Base-by-base conservation (phyloP, 2,329 filamentous ascomycete genomes). In the Ampelomyces quisqualis region DNA sequence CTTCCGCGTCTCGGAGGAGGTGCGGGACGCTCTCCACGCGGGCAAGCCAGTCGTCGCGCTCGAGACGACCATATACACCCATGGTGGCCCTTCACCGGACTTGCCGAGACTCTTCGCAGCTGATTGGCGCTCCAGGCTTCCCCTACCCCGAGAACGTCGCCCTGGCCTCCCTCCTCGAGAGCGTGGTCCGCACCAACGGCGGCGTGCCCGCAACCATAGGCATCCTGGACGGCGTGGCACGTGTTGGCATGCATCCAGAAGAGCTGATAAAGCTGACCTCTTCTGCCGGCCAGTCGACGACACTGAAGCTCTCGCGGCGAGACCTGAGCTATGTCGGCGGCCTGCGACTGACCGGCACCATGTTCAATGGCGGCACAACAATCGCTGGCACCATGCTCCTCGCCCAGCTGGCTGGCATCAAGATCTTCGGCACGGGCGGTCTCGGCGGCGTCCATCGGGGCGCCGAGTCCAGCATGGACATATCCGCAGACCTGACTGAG, bases 11-110 rank as follows among this genome's bases (percentile, higher is more conserved):
- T 90, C 88, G 1, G 85, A 91, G 35, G 91, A 97, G 69, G 85
- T 98, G 9, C 74, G 77, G 37, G 82, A 89, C 62, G 91, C 90
- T 26, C 68, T 96, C 33, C 75, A 80, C 28, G 79, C 81, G 9
- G 82, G 84, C 41, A 84, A 82, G 58, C 91, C 93, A 1, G 84
- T 98, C 3, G 90, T 98, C 8, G 93, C 91, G 11, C 77, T 98
- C 4, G 93, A 98, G 70, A 90, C 88, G 2, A 95, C 93, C 4
- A 97, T 98, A 56, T 97, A 98, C 70, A 98, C 93, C 1, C 93
- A 98, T 70, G 90, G 90, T 76, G 68, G 37, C 10, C 5, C 10
- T 7, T 10, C 3, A 5, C 13, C 22, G 7, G 1, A 1, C 8
- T 28, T 21, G 0, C n/a, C n/a, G n/a, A n/a, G n/a, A n/a, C n/a